These are phyloP conservation scores for Pyrenula massariospora DNA, from an alignment of 495 filamentous ascomycete species.

Conservation along the genomic window DNA sequence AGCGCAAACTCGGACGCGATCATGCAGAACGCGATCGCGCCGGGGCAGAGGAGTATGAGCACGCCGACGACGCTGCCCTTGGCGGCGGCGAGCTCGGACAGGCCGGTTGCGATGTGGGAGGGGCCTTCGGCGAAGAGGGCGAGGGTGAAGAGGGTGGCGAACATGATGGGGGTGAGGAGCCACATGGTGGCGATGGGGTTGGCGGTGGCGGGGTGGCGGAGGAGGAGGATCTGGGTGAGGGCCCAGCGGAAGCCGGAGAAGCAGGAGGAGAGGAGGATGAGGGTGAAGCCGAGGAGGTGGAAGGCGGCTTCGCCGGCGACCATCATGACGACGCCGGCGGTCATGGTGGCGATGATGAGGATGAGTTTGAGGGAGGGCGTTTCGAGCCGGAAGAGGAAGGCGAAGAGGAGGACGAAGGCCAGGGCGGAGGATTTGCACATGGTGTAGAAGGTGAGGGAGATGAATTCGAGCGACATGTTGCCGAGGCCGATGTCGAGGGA, in stretches of 20 bases:
- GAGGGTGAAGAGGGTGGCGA: constrained; percentile 64
- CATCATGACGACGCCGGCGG: constrained; percentile 95
- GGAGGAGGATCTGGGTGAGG: constrained; percentile 87
- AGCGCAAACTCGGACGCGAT: constrained; percentile 92
- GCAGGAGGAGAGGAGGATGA: constrained; percentile 86
- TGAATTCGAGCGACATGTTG: constrained; percentile 91
- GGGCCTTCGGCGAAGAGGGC: constrained; percentile 82
- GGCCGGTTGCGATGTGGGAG: constrained; percentile 45
- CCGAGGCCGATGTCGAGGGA: constrained; percentile 94
- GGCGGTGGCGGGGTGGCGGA: constrained; percentile 87
- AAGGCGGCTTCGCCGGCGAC: constrained; percentile 94
- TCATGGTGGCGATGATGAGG: constrained; percentile 86
- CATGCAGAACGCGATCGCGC: constrained; percentile 89
- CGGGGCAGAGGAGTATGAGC: constrained; percentile 74
- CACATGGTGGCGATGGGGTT: constrained; percentile 98
- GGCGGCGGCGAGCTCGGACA: constrained; percentile 46
- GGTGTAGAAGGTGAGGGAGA: constrained; percentile 93
- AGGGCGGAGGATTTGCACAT: constrained; percentile 99
- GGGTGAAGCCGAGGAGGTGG: constrained; percentile 72
- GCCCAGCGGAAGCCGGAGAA: constrained; percentile 97
- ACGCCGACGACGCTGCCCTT: constrained; percentile 49
- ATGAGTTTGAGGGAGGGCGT: constrained; percentile 75
- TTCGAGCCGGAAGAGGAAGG: constrained; percentile 89
- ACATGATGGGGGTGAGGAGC: constrained; percentile 95
- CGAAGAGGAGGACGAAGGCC: constrained; percentile 90